These are phyloP conservation scores for Trichoderma orchidacearum DNA, from an alignment of 495 filamentous ascomycete species.

Conservation along the genomic window DNA sequence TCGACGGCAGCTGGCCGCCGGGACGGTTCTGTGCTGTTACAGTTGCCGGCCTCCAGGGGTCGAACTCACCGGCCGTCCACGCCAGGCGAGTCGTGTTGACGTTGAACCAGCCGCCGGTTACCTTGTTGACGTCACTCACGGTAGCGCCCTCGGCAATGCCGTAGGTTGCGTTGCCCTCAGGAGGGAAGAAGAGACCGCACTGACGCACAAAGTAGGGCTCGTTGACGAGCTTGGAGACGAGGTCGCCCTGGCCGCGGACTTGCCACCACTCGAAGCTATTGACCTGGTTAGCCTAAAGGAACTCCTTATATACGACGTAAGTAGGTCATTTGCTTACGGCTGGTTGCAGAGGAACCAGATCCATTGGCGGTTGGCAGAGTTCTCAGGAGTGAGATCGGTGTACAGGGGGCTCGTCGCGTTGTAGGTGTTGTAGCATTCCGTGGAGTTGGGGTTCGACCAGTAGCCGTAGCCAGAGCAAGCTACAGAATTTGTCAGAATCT, in stretches of 20 bases:
- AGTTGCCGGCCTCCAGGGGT: slow-evolving; percentile 43
- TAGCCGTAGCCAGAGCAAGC: slow-evolving; percentile 29
- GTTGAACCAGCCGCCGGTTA: slow-evolving; percentile 44
- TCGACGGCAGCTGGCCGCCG: slow-evolving; percentile 36
- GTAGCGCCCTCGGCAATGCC: slow-evolving; percentile 37
- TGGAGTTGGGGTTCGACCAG: slow-evolving; percentile 26
- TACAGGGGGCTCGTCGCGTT: slow-evolving; percentile 43
- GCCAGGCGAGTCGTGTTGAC: slow-evolving; percentile 43
- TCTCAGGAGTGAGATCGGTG: slow-evolving; percentile 37
- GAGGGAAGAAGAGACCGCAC: slow-evolving; percentile 47
- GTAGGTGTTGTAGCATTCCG: slow-evolving; percentile 43
- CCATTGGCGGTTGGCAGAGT: slow-evolving; percentile 46
- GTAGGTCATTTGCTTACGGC: slow-evolving; percentile 17
- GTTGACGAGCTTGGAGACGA: slow-evolving; percentile 45
- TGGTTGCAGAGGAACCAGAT: slow-evolving; percentile 55
- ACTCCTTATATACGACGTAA: background rate
- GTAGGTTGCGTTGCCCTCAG: slow-evolving; percentile 32
- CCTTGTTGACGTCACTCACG: slow-evolving; percentile 40
- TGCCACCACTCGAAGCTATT: slow-evolving; percentile 33
- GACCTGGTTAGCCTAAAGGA: background rate
- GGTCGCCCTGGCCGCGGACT: slow-evolving; percentile 31
- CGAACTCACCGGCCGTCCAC: slow-evolving; percentile 49
- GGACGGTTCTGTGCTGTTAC: slow-evolving; percentile 39
- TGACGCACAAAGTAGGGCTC: slow-evolving; percentile 44
- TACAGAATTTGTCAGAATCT: background rate